Percentiles rank a stretch among this genome's conserved stretches.
Evolutionary conservation across 78 protist species (phyloP).

Genomic region (Planoprotostelium fungivorum): DNA sequence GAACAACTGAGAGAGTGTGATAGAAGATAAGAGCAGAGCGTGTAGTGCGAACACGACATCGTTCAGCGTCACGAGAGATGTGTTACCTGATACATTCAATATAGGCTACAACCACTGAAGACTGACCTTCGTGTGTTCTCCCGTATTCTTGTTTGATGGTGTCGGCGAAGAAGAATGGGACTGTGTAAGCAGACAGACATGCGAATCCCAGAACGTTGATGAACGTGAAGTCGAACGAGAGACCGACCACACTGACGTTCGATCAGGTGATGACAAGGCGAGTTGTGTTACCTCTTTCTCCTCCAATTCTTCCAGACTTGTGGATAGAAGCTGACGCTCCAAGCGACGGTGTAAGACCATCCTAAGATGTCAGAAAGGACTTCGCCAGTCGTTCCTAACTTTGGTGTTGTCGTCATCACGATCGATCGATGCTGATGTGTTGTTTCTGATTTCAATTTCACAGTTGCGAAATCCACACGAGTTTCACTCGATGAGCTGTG

Average conservation of each 20-base stretch:
- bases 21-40: constrained; percentile 9
- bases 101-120: not conserved
- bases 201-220: not conserved
- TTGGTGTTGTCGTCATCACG: too few species aligned
- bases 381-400: too few species aligned
- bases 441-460: too few species aligned
- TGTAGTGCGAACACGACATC: constrained; percentile 56
- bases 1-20: constrained; percentile 8
- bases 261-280: not conserved
- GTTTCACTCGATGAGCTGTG: too few species aligned
- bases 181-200: not conserved
- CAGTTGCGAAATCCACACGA: too few species aligned
- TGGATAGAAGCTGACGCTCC: constrained; percentile 3
- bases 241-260: not conserved
- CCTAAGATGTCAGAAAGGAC: not conserved
- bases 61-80: not conserved
- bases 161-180: not conserved
- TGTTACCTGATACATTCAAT: not conserved
- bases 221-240: not conserved
- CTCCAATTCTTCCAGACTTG: not conserved
- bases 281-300: not conserved
- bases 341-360: not conserved
- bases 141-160: not conserved
- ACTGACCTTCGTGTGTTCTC: not conserved
- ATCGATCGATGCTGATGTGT: too few species aligned